Conservation (phyloP, 129 eudicot species). For the Ambrosia trifida region DNA sequence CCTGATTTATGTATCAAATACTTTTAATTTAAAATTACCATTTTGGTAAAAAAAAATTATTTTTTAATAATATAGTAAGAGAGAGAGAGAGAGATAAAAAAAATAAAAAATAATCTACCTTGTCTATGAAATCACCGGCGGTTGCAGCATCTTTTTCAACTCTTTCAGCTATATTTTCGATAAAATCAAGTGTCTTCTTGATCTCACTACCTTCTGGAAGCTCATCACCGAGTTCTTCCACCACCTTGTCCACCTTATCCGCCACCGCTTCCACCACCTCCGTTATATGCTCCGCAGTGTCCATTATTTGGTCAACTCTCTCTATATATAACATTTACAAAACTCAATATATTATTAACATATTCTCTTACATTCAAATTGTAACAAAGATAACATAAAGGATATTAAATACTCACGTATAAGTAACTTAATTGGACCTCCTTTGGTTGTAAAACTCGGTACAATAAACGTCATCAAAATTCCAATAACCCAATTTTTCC, state of each 20-base stretch:
- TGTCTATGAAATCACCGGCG: constrained; percentile 47
- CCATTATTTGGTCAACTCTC: constrained; percentile 29
- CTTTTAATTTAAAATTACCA: too few relatives aligned
- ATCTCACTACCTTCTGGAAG: constrained; percentile 49
- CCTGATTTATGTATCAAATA: too few relatives aligned
- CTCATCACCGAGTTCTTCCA: constrained; percentile 43
- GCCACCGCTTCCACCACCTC: constrained; percentile 51
- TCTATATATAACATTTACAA: constrained; percentile 11
- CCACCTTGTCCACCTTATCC: constrained; percentile 54
- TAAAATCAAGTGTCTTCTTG: constrained; percentile 31
- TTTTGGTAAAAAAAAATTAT: too few relatives aligned
- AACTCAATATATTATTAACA: neutral
- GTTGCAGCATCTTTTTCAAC: constrained; percentile 40
- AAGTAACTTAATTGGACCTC: constrained; percentile 46
- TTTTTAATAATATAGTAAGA: too few relatives aligned
- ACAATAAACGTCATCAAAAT: constrained; percentile 34
- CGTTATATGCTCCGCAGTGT: constrained; percentile 45
- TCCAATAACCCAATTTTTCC: constrained; percentile 58
- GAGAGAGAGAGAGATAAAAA: too few relatives aligned
- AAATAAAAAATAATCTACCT: constrained; percentile 35
- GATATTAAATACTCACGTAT: constrained; percentile 36
- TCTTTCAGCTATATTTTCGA: constrained; percentile 49
- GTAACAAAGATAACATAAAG: neutral
- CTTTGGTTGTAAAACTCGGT: constrained; percentile 51
- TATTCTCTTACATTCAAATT: neutral